Conservation (phyloP, 2,329 filamentous ascomycete genomes). For the Aspergillus intermedius region DNA sequence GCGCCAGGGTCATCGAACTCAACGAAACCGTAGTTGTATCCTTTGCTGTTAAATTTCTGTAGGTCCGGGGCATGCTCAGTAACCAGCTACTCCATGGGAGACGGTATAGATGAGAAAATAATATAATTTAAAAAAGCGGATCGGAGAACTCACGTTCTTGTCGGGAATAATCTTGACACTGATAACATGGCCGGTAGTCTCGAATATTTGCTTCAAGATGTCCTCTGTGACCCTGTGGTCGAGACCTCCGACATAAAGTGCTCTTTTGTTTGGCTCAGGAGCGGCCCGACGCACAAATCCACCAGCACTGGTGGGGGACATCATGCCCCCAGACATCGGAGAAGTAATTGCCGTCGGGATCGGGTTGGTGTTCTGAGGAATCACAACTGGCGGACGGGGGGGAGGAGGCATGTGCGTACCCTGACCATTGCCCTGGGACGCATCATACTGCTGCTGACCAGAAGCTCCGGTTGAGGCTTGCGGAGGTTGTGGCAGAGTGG, state of each 20-base stretch:
- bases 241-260: constrained; percentile 89
- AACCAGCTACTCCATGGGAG: too few species aligned
- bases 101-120: background rate
- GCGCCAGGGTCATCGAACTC: constrained; percentile 97
- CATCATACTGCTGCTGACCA: constrained; percentile 61
- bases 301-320: constrained; percentile 78
- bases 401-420: constrained; percentile 80
- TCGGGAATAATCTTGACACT: constrained; percentile 99
- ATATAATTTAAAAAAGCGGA: constrained; percentile 1
- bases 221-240: constrained; percentile 95
- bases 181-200: constrained; percentile 96
- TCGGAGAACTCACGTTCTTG: constrained; percentile 74
- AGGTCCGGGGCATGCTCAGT: background rate
- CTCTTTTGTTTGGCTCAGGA: constrained; percentile 97
- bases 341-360: constrained; percentile 90
- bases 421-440: constrained; percentile 63
- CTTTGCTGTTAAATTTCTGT: constrained; percentile 65
- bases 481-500: constrained; percentile 64
- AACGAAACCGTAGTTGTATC: constrained; percentile 97
- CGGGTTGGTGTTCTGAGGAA: constrained; percentile 92
- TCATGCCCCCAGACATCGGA: constrained; percentile 68
- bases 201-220: constrained; percentile 93
- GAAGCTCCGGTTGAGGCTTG: constrained; percentile 64
- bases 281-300: constrained; percentile 82
- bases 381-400: constrained; percentile 73